These are phyloP conservation scores for Apodospora peruviana DNA, from an alignment of 495 filamentous ascomycete species.

Conservation along the genomic window DNA sequence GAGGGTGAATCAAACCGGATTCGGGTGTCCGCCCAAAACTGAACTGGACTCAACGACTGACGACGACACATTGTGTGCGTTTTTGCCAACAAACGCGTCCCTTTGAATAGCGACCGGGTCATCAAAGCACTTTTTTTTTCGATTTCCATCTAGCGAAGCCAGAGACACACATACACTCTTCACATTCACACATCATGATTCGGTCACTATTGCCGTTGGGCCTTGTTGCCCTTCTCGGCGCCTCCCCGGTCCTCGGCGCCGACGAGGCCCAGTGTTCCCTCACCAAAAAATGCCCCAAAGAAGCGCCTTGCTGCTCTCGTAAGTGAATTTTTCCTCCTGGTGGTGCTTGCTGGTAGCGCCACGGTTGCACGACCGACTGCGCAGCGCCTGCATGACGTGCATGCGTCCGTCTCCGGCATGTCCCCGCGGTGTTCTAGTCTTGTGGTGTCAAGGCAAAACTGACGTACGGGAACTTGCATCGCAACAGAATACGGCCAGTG, in stretches of 20 bases:
- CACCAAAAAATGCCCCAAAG: slow-evolving; percentile 65
- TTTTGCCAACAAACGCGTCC: too few relatives aligned
- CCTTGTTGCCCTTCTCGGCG: slow-evolving; percentile 34
- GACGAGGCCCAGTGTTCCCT: slow-evolving; percentile 29
- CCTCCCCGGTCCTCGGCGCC: slow-evolving; percentile 30
- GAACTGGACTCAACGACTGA: too few relatives aligned
- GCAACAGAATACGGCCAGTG: slow-evolving; percentile 93
- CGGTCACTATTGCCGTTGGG: slow-evolving; percentile 30
- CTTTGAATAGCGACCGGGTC: too few relatives aligned
- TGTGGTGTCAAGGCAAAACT: too few relatives aligned
- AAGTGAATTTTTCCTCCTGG: slow-evolving; percentile 34
- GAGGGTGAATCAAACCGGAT: slow-evolving; percentile 16
- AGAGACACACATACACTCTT: not conserved
- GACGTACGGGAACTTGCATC: slow-evolving; percentile 17
- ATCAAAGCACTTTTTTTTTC: not conserved
- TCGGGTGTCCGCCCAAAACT: slow-evolving; percentile 6
- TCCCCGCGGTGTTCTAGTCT: not conserved
- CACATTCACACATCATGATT: slow-evolving; percentile 23
- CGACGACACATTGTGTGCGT: too few relatives aligned
- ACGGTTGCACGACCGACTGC: not conserved
- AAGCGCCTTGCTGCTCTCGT: slow-evolving; percentile 90
- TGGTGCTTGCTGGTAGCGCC: not conserved
- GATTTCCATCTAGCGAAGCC: not conserved
- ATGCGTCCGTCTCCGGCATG: not conserved
- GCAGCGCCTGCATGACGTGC: too few relatives aligned